Base-by-base conservation (phyloP, 1,139 yeast genomes). In the Arxiozyma slooffiae region DNA sequence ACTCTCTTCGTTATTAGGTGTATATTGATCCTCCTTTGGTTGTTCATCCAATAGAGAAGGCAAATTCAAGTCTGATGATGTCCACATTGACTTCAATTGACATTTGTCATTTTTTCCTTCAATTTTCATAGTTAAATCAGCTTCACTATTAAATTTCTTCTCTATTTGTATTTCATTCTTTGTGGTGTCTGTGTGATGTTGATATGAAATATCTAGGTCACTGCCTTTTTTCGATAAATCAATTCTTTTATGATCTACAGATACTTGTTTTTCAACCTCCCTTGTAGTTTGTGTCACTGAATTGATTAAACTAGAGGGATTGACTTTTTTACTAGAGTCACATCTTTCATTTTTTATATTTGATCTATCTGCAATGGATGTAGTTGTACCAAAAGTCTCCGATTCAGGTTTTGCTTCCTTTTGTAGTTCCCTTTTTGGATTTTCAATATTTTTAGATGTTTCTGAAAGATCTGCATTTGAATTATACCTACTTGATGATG, bases 221-320 rank as follows among this genome's bases (percentile, higher is more conserved):
- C 41, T 38, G 26, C 45, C 40, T 21, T 43, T 45, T 20, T 46
- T 42, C 7, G 51, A 48, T 41, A 52, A 30, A 47, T 49, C 47
- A 38, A 43, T 53, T 36, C 57, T 52, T 36, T 54, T 55, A 44
- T 57, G 57, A 22, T 53, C 61, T 5, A 46, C 21, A 8, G 55
- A 51, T 7, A 52, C 55, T 42, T 52, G 49, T 21, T 55, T 53
- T 44, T 61, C 63, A 11, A 54, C 53, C 48, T 59, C 56, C 42
- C 60, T 57, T 14, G 64, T 60, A 7, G 63, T 62, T 44, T 58
- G 63, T 20, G 60, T 56, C 4, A 62, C 66, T 7, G 67, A 62
- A 49, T 59, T 60, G 20, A 62, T 62, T 43, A 62, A 49, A 50
- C 65, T 62, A 11, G 65, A 26, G 16, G 21, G 57, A 20, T 41